phyloP scores from a whole-genome alignment of 2,329 filamentous ascomycete genomes.

The Aspergillus calidoustus region DNA sequence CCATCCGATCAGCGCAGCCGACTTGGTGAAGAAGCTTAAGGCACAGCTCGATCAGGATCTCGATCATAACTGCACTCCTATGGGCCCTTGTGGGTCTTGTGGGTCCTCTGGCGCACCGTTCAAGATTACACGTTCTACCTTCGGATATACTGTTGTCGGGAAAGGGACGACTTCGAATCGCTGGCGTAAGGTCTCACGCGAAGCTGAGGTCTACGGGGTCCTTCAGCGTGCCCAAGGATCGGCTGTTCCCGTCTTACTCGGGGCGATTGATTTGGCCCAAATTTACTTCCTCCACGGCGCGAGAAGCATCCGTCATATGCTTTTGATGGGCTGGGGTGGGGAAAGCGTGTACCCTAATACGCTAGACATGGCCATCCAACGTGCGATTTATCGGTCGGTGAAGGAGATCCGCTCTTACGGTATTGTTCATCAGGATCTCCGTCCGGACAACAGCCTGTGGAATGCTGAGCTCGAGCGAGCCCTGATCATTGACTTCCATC shows the following conservation, averaged over 20 bases:
- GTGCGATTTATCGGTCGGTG: constrained; percentile 10
- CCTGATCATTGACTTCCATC: constrained; percentile 27
- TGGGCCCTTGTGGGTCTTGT: constrained; percentile 6
- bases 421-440: constrained; percentile 27
- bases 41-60: no score
- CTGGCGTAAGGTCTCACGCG: constrained; percentile 32
- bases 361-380: background rate
- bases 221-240: constrained; percentile 31
- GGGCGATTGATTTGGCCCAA: constrained; percentile 29
- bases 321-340: constrained; percentile 37
- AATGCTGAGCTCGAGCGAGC: constrained; percentile 29
- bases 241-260: constrained; percentile 35
- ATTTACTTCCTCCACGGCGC: constrained; percentile 35
- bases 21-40: no score
- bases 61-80: no score
- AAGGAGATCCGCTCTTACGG: constrained; percentile 22
- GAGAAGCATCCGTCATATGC: constrained; percentile 32
- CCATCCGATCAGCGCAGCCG: no score
- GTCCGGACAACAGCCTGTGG: constrained; percentile 31
- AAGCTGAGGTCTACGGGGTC: constrained; percentile 31
- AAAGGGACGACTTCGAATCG: constrained; percentile 36
- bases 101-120: constrained; percentile 33
- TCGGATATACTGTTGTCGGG: constrained; percentile 33
- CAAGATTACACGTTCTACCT: constrained; percentile 31
- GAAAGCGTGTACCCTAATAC: constrained; percentile 14